Evolutionary conservation across 1,284 basidiomycete genomes (phyloP).

Genomic region (Fistulina hepatica): DNA sequence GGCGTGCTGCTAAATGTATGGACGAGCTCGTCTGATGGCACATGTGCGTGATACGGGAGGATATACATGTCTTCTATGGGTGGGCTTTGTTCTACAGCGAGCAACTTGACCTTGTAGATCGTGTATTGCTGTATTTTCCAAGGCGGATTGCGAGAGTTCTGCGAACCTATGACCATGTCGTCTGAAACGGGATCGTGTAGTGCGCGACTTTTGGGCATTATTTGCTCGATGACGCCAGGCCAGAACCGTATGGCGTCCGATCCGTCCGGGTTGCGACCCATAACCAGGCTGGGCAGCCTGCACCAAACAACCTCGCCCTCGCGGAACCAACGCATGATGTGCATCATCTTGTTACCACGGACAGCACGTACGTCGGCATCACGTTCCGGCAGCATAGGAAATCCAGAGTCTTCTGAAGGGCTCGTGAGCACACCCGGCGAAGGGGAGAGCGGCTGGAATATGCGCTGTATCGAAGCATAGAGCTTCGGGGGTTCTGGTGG

Average conservation of each 20-base stretch:
- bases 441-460: constrained; percentile 1
- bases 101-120: not conserved
- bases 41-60: not conserved
- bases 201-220: no score
- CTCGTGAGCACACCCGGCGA: not conserved
- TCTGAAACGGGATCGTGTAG: no score
- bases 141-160: no score
- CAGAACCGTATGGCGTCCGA: constrained; percentile 58
- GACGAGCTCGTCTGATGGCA: not conserved
- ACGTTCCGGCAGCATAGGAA: constrained; percentile 49
- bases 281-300: constrained; percentile 41
- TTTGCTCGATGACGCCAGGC: constrained; percentile 62
- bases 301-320: constrained; percentile 70
- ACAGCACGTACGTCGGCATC: constrained; percentile 44
- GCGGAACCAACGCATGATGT: constrained; percentile 47
- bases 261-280: constrained; percentile 25
- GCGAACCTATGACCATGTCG: no score
- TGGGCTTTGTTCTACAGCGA: not conserved
- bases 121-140: not conserved
- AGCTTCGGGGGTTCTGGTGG: not conserved
- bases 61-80: not conserved
- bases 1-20: not conserved
- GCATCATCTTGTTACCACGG: constrained; percentile 28
- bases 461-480: not conserved
- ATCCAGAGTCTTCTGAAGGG: no score